phyloP scores from a whole-genome alignment of 176 grass and related monocot genomes.

The Melocanna baccifera region DNA sequence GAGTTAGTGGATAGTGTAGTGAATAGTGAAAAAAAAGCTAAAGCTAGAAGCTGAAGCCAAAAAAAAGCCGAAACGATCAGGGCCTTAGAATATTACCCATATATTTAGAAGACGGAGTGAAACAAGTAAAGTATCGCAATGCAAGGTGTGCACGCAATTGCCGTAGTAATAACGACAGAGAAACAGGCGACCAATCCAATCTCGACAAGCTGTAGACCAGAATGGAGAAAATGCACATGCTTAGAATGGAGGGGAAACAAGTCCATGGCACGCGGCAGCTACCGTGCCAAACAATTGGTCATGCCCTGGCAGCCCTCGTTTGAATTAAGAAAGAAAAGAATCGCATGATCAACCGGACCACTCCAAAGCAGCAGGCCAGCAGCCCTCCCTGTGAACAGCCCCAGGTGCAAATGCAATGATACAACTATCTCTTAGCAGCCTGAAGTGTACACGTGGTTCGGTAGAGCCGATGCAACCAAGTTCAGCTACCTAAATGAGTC shows the following conservation, averaged over 20 bases:
- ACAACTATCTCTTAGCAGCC: neutral
- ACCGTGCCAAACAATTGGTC: neutral
- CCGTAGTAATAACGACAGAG: neutral
- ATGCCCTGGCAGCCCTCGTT: neutral
- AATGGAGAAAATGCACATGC: neutral
- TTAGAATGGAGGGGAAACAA: neutral
- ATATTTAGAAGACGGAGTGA: too few relatives aligned
- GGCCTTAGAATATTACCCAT: too few relatives aligned
- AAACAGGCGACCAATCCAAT: too few relatives aligned
- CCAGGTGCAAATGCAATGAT: neutral
- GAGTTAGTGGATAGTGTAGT: too few relatives aligned
- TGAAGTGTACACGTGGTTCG: too few relatives aligned
- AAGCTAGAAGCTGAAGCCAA: too few relatives aligned
- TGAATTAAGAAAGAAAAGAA: neutral
- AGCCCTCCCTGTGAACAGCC: neutral
- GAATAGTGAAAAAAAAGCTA: too few relatives aligned
- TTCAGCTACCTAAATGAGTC: too few relatives aligned
- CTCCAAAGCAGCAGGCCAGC: neutral
- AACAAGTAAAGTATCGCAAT: too few relatives aligned
- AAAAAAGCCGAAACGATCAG: too few relatives aligned
- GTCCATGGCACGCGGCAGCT: too few relatives aligned
- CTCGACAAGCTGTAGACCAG: neutral
- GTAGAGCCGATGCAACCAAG: too few relatives aligned
- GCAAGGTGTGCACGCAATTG: neutral
- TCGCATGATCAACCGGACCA: neutral